phyloP scores from a whole-genome alignment of 805 yeast genomes.

The Cyberlindnera euphorbiae region DNA sequence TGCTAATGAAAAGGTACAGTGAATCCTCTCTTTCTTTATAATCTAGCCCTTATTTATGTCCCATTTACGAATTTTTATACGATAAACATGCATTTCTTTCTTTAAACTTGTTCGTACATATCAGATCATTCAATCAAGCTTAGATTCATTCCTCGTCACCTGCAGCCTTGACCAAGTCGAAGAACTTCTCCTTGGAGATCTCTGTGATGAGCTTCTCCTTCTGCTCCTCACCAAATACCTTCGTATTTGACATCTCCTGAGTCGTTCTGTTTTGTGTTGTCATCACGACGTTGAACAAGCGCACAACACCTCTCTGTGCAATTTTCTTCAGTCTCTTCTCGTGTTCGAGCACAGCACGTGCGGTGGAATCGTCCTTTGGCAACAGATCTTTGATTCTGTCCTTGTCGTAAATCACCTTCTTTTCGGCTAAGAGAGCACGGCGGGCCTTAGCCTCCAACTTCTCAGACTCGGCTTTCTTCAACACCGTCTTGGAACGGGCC shows the following conservation, averaged over 20 bases:
- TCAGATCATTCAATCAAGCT: no score
- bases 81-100: neutral
- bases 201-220: conserved; percentile 65
- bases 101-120: no score
- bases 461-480: conserved; percentile 72
- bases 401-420: conserved; percentile 59
- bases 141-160: conserved; percentile 35
- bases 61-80: no score
- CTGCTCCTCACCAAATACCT: conserved; percentile 38
- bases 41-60: no score
- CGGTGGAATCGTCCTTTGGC: conserved; percentile 56
- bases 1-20: no score
- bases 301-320: conserved; percentile 86
- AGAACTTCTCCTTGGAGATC: conserved; percentile 81
- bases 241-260: conserved; percentile 43
- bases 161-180: conserved; percentile 81
- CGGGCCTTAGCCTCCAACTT: conserved; percentile 83
- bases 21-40: no score
- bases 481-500: conserved; percentile 70
- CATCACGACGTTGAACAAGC: conserved; percentile 77
- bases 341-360: conserved; percentile 54
- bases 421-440: conserved; percentile 63
- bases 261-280: conserved; percentile 66
- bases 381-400: conserved; percentile 64
- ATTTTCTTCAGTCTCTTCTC: conserved; percentile 70